Percentiles rank a stretch among this genome's conserved stretches.
phyloP scores from a whole-genome alignment of 1,284 basidiomycete genomes.

The Sutorius eximius region DNA sequence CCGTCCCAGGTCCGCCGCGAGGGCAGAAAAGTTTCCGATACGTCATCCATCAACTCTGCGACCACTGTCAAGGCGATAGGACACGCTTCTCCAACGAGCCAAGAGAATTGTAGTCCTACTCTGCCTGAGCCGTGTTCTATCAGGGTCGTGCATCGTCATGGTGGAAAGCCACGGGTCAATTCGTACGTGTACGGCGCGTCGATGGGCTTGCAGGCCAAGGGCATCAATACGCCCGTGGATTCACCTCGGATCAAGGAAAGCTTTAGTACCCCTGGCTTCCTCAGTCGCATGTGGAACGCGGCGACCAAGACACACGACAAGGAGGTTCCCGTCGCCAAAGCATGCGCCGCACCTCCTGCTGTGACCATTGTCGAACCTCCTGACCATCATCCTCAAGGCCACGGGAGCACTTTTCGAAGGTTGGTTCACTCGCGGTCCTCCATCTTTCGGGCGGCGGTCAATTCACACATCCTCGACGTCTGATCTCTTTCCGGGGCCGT shows the following conservation, averaged over 20 bases:
- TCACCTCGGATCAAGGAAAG: constrained; percentile 32
- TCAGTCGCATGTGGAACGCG: constrained; percentile 67
- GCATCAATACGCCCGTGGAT: constrained; percentile 9
- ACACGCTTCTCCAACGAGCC: constrained; percentile 21
- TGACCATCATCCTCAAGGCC: constrained; percentile 32
- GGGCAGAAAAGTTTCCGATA: constrained; percentile 54
- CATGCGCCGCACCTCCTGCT: constrained; percentile 31
- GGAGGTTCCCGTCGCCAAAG: constrained; percentile 27
- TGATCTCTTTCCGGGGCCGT: constrained; percentile 17
- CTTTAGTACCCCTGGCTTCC: constrained; percentile 44
- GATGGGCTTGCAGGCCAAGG: constrained; percentile 15
- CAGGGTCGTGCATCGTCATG: constrained; percentile 28
- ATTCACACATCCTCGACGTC: constrained; percentile 32
- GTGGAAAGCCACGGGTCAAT: constrained; percentile 25
- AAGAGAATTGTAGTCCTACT: constrained; percentile 21
- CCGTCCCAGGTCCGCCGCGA: constrained; percentile 48
- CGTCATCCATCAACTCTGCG: constrained; percentile 46
- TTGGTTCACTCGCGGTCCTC: constrained; percentile 47
- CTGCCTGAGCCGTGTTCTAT: constrained; percentile 27
- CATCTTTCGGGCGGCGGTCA: constrained; percentile 38
- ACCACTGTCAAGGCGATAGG: constrained; percentile 39
- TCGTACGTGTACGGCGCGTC: constrained; percentile 34
- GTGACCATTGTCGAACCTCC: constrained; percentile 37
- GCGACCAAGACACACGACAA: constrained; percentile 48
- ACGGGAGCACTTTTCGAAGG: constrained; percentile 35